Conservation (phyloP, 2,329 filamentous ascomycete species). For the Aspergillus vadensis region DNA sequence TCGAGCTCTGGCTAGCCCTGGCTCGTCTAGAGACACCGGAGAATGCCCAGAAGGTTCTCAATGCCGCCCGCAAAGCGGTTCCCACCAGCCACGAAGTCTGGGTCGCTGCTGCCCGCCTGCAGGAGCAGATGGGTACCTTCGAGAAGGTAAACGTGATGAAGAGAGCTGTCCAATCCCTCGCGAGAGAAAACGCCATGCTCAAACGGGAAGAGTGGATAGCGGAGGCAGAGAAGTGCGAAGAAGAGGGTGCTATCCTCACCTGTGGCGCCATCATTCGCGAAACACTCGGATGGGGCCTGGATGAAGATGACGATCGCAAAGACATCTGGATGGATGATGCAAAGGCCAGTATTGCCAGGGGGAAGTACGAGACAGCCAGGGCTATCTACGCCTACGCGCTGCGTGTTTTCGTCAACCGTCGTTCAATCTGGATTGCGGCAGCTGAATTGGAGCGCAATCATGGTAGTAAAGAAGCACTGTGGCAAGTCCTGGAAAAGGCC, state of each 20-base stretch:
- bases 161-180: conserved; percentile 83
- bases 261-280: conserved; percentile 88
- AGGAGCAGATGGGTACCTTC: conserved; percentile 83
- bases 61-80: conserved; percentile 89
- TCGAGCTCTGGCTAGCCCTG: conserved; percentile 92
- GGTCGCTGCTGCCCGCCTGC: conserved; percentile 88
- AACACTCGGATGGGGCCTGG: conserved; percentile 87
- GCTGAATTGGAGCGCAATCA: conserved; percentile 90
- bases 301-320: conserved; percentile 95
- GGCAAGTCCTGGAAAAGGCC: conserved; percentile 85
- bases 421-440: conserved; percentile 85
- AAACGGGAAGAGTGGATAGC: conserved; percentile 96
- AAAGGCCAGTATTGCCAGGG: conserved; percentile 75
- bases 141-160: conserved; percentile 90
- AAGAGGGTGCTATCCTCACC: conserved; percentile 82
- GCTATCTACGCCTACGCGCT: conserved; percentile 92
- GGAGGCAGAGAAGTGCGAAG: conserved; percentile 92
- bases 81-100: conserved; percentile 94
- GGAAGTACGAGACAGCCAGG: conserved; percentile 83
- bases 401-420: conserved; percentile 84
- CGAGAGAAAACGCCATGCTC: conserved; percentile 91
- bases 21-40: conserved; percentile 86
- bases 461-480: conserved; percentile 78
- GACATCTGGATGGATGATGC: conserved; percentile 97
- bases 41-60: conserved; percentile 91